Percentiles rank a stretch among this genome's conserved stretches.
These are phyloP conservation scores for Yarrowia divulgata DNA, from an alignment of 805 yeast genomes.

Conservation along the genomic window DNA sequence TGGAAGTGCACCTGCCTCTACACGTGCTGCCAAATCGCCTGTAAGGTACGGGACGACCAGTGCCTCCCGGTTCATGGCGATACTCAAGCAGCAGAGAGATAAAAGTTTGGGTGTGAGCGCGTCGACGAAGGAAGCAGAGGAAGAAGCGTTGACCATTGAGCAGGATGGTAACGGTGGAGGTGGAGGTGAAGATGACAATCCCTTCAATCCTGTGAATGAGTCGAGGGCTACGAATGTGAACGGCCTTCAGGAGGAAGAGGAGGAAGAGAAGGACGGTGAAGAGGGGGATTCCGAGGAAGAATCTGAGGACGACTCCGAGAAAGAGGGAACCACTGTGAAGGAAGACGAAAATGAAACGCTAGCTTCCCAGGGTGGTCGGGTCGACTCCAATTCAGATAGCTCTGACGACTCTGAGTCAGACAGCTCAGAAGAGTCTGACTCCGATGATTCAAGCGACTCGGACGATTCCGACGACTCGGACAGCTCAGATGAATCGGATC, in stretches of 20 bases:
- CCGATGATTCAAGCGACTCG: background rate
- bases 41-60: background rate
- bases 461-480: background rate
- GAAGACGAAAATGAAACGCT: background rate
- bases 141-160: background rate
- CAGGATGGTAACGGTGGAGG: too few relatives aligned
- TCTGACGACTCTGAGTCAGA: background rate
- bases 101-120: background rate
- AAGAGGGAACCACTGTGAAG: background rate
- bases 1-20: background rate
- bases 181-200: background rate
- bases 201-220: background rate
- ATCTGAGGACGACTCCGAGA: background rate
- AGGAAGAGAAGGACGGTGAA: background rate
- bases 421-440: background rate
- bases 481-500: background rate
- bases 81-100: background rate
- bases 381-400: background rate
- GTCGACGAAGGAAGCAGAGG: background rate
- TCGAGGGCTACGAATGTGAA: background rate
- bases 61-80: background rate
- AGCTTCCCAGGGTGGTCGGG: too few relatives aligned
- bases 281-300: background rate
- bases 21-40: background rate
- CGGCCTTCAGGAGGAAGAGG: too few relatives aligned